Evolutionary conservation across 1,139 yeast species (phyloP), one percentile per base, ranked within the genome.

Genomic region (Torulaspora globosa): DNA sequence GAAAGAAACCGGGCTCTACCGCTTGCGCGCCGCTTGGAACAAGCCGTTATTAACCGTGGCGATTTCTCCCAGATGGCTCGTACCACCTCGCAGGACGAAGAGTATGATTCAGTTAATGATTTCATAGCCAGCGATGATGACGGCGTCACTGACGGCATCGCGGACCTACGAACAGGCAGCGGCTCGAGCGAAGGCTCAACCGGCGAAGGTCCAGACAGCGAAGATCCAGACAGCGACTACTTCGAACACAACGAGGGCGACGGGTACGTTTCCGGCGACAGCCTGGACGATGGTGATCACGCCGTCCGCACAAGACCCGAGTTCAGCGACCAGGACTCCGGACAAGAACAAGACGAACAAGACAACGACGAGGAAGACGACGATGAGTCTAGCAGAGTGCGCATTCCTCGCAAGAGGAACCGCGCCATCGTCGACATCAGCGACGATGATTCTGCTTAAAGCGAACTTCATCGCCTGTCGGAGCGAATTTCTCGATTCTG

Each of bases 391-490:
- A 39, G 19, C 8, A 30, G 19, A 19, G 12, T 37, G 7, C 44
- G 32, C 23, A 37, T 19, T 8, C 41, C 39, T 10, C 39, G 48
- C 26, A 52, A 52, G 41, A 47, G 58, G 30, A 50, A 49, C 35
- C 54, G 45, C 28, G 55, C 61, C 10, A 50, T 61, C n/a, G 39
- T 59, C 7, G 61, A 54, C 34, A 46, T 37, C n/a, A 58, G 60
- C 36, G 65, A 60, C 36, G 63, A 58, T n/a, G 59, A 58, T 12
- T 47, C 37, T 18, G 26, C 38, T 10, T 40, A 15, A 11, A 7
- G 5, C 6, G 34, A 31, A 5, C 12, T 26, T 26, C 8, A 26
- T n/a, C 3, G 12, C 29, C 11, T 31, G 21, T 11, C 12, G 21
- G 6, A 14, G 7, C 10, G 24, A 38, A 37, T 36, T 41, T 45